Percentiles rank a stretch among this genome's conserved stretches.
phyloP scores from a whole-genome alignment of 2,329 filamentous ascomycete species.

The Fusarium euwallaceae region DNA sequence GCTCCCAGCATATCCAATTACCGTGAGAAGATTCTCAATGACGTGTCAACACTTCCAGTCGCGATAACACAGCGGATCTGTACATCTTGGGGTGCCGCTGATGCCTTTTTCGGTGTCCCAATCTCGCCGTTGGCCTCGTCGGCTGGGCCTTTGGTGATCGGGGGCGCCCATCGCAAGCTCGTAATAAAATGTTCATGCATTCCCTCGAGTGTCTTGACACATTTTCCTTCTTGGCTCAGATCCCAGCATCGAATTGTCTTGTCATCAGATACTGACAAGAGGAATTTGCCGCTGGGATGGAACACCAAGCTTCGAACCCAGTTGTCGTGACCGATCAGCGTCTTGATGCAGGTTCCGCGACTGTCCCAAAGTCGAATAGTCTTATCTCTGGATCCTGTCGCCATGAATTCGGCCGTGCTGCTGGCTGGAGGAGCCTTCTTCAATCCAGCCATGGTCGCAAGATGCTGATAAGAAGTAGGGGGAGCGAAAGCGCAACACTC shows the following conservation, averaged over 20 bases:
- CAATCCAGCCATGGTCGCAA: slow-evolving; percentile 82
- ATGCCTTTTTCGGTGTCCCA: slow-evolving; percentile 38
- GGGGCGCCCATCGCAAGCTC: slow-evolving; percentile 88
- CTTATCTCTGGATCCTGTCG: slow-evolving; percentile 91
- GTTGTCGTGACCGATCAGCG: slow-evolving; percentile 89
- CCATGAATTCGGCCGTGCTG: slow-evolving; percentile 87
- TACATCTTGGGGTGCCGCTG: slow-evolving; percentile 56
- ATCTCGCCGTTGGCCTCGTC: slow-evolving; percentile 39
- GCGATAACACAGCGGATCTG: slow-evolving; percentile 88
- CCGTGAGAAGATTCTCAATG: slow-evolving; percentile 80
- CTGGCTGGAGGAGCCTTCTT: slow-evolving; percentile 83
- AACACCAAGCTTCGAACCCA: slow-evolving; percentile 91
- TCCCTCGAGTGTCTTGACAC: slow-evolving; percentile 83
- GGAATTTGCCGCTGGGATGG: slow-evolving; percentile 91
- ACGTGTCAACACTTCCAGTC: slow-evolving; percentile 82
- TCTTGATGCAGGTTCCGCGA: slow-evolving; percentile 86
- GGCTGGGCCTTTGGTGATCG: slow-evolving; percentile 38
- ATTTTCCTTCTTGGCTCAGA: slow-evolving; percentile 88
- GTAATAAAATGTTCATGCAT: slow-evolving; percentile 88
- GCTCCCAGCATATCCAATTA: slow-evolving; percentile 35
- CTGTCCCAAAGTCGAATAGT: slow-evolving; percentile 91
- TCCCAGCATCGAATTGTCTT: slow-evolving; percentile 97
- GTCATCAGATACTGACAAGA: slow-evolving; percentile 88
- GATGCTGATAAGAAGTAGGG: slow-evolving; percentile 79
- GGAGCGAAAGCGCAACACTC: slow-evolving; percentile 92